Evolutionary conservation across 805 yeast species (phyloP), one percentile per base, ranked within the genome.

Genomic region (Sungouiella thailandica): DNA sequence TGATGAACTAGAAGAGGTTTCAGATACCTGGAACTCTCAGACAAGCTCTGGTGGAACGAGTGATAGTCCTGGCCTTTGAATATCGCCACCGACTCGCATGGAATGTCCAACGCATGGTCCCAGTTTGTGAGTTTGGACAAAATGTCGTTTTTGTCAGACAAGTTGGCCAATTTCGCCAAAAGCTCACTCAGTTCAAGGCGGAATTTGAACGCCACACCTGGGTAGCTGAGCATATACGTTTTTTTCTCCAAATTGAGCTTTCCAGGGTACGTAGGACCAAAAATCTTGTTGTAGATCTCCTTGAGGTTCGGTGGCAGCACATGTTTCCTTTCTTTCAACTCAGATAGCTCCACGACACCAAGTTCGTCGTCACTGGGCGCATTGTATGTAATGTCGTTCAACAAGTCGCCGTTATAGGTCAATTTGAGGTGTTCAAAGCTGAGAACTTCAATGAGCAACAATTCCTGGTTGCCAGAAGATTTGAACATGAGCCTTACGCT

Each of bases 181-280:
- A 58, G 43, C 6, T 41, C 55, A 5, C 39, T 40, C 50, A 28
- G 44, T 22, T 28, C 27, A 7, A 62, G 44, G 20, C 49, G 50
- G 45, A 76, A 78, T 35, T 60, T 63, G 53, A 78, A 77, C 0
- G 73, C 60, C 4, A 78, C 58, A 0, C 84, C 84, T 2, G 78
- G 75, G 43, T 78, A 78, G 15, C 76, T 68, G 17, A 78, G 55
- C 8, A 65, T 52, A 44, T 76, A 78, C 14, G 50, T 41, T 10
- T 51, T 47, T 13, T 44, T 28, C 3, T 38, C 41, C 1, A 36
- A 34, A 28, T 58, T 52, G 7, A 62, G 43, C 17, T 46, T 51
- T 0, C 83, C 83, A 2, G 80, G 78, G 39, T 71, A 75, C 0
- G 83, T 77, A 2, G 83, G 83, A 0, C 84, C 84, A 48, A 78